Base-by-base conservation (phyloP, 2,329 filamentous ascomycete species). In the Neonectria sp. region DNA sequence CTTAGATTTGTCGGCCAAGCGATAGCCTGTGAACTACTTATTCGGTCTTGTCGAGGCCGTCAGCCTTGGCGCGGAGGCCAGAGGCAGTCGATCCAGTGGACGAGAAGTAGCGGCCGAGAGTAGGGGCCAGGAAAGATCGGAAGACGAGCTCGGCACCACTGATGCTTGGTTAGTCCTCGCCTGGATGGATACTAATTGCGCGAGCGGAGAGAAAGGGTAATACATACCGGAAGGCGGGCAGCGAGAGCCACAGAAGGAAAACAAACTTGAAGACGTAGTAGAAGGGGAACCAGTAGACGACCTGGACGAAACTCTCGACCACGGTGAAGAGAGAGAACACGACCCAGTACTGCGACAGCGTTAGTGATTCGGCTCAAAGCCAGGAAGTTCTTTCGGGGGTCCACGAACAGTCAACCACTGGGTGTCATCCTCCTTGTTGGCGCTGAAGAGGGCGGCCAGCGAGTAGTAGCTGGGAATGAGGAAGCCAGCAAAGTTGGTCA, bases 181-280 rank as follows among this genome's bases (percentile, higher is more conserved):
- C 55, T 61, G 65, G 45, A n/a, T 49, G 48, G 25, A 35, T n/a
- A 40, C 49, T 58, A 57, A 52, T 62, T 61, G 64, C 58, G 65
- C 61, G 40, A 8, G 55, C 46, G 12, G 40, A 2, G n/a, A 24
- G 53, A 61, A 63, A 60, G 45, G 56, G 63, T 15, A 33, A 37
- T 43, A 86, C 92, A 81, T 92, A 98, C 95, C 88, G 88, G 87
- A 97, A 98, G 83, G 93, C 89, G 82, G 96, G 96, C 79, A 99
- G 94, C 76, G 95, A 91, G 86, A 99, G 95, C 96, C 96, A 99
- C 82, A 99, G 91, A 78, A 98, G 89, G 82, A 98, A 93, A 80
- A 97, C 87, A 81, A 99, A 98, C 90, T 99, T 99, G 93, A 99
- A 98, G 81, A 95, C 95, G 86, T 94, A 99, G 92, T 99, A 99